Percentiles rank a stretch among this genome's conserved stretches.
phyloP scores from a whole-genome alignment of 2,329 filamentous ascomycete species.

The Colletotrichum scovillei region DNA sequence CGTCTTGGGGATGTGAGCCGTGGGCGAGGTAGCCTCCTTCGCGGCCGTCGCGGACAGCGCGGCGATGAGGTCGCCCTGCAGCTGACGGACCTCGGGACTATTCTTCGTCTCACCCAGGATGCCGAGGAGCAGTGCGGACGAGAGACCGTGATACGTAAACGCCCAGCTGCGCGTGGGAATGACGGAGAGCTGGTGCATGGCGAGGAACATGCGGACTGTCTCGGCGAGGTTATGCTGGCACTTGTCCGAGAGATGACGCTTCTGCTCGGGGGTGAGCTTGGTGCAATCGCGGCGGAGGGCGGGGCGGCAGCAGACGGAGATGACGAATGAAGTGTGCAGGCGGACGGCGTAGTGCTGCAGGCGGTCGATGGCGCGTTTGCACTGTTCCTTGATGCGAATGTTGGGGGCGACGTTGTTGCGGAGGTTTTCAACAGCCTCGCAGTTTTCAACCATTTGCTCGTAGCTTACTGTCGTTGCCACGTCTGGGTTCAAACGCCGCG shows the following conservation, averaged over 20 bases:
- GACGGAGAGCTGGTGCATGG: conserved; percentile 75
- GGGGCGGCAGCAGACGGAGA: conserved; percentile 73
- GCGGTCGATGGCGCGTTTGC: conserved; percentile 71
- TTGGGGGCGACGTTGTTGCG: conserved; percentile 61
- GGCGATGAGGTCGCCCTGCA: conserved; percentile 73
- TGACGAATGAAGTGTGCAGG: conserved; percentile 74
- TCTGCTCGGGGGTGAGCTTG: conserved; percentile 62
- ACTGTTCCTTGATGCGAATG: conserved; percentile 69
- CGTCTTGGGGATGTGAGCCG: conserved; percentile 63
- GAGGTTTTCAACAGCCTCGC: conserved; percentile 64
- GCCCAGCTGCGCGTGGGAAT: conserved; percentile 76
- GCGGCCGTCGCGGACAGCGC: conserved; percentile 73
- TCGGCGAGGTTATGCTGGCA: conserved; percentile 73
- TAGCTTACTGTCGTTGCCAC: conserved; percentile 61
- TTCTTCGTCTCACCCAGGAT: conserved; percentile 73
- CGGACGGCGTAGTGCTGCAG: conserved; percentile 73
- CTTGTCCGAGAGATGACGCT: conserved; percentile 64
- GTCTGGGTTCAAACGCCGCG: conserved; percentile 67
- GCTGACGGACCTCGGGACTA: conserved; percentile 70
- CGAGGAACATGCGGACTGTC: conserved; percentile 75
- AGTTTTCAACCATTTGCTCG: conserved; percentile 67
- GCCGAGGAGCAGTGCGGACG: conserved; percentile 72
- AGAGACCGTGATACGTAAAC: conserved; percentile 75
- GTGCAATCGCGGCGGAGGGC: conserved; percentile 67
- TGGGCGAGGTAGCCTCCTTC: conserved; percentile 67